These are phyloP conservation scores for Casuarina equisetifolia DNA, from an alignment of 306 rosid genomes.

Conservation along the genomic window DNA sequence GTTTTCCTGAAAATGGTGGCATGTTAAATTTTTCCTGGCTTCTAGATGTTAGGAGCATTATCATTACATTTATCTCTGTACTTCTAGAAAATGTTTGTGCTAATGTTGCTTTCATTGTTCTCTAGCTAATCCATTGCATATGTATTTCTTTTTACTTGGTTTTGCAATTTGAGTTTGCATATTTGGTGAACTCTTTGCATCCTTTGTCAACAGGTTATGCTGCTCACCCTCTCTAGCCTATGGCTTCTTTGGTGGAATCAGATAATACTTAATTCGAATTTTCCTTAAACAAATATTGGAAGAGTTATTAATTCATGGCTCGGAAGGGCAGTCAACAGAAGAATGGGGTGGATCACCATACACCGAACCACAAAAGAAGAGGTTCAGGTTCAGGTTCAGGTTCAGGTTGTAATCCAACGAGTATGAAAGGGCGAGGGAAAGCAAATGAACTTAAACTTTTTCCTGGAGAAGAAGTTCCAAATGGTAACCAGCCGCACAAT, in stretches of 20 bases:
- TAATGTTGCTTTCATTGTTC: not conserved
- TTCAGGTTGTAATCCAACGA: constrained; percentile 49
- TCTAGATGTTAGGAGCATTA: not conserved
- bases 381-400: constrained; percentile 41
- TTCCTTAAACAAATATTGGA: constrained; percentile 14
- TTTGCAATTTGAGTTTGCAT: not conserved
- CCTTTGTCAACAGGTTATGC: constrained; percentile 23
- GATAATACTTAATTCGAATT: constrained; percentile 34
- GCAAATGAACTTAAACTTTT: constrained; percentile 53
- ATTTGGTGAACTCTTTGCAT: not conserved
- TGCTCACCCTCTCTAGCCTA: not conserved
- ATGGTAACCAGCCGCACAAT: constrained; percentile 38
- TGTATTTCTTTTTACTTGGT: not conserved
- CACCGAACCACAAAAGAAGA: constrained; percentile 52
- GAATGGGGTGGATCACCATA: constrained; percentile 60
- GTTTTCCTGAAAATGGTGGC: not conserved
- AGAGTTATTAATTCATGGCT: constrained; percentile 54
- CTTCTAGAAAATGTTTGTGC: not conserved
- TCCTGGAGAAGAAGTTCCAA: constrained; percentile 58
- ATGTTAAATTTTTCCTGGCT: not conserved
- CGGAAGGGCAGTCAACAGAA: constrained; percentile 92
- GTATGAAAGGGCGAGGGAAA: constrained; percentile 45
- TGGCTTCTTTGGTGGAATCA: constrained; percentile 22
- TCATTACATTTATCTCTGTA: not conserved
- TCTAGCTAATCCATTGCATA: not conserved